phyloP scores from a whole-genome alignment of 495 filamentous ascomycete genomes.

The Xylaria curta region DNA sequence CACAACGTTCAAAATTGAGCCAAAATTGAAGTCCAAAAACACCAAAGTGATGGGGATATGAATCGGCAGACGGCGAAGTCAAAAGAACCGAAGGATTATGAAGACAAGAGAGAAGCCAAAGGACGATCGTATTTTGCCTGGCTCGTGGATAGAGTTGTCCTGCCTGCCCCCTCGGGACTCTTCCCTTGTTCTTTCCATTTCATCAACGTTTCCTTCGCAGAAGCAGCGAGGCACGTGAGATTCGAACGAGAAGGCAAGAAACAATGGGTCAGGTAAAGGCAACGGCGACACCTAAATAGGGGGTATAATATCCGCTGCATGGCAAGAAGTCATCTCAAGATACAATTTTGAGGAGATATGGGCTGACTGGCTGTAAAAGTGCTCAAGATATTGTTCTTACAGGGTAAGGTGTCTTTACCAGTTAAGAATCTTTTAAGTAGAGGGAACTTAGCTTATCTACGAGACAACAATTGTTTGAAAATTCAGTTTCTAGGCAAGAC shows the following conservation, averaged over 20 bases:
- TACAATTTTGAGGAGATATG: not conserved
- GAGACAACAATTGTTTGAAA: not conserved
- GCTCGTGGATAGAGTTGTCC: not conserved
- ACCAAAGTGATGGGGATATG: slow-evolving; percentile 32
- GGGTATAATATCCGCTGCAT: not conserved
- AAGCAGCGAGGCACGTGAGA: not conserved
- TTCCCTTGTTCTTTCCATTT: not conserved
- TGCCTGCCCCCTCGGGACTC: not conserved
- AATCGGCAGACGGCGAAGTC: slow-evolving; percentile 16
- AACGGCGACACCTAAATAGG: not conserved
- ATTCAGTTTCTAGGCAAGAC: not conserved
- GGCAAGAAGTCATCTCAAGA: not conserved
- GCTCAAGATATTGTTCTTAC: not conserved
- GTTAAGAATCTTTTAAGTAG: not conserved
- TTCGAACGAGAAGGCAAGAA: not conserved
- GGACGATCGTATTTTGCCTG: not conserved
- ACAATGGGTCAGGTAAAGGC: not conserved
- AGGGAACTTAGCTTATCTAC: not conserved
- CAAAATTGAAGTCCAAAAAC: slow-evolving; percentile 44
- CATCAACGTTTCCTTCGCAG: not conserved
- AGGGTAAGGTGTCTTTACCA: not conserved
- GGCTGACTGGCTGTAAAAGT: not conserved
- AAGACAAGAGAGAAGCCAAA: slow-evolving; percentile 1
- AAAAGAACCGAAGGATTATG: slow-evolving; percentile 24
- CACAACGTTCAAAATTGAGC: slow-evolving; percentile 33